phyloP scores from a whole-genome alignment of 2,329 filamentous ascomycete genomes.

The Pseudogymnoascus sp. region DNA sequence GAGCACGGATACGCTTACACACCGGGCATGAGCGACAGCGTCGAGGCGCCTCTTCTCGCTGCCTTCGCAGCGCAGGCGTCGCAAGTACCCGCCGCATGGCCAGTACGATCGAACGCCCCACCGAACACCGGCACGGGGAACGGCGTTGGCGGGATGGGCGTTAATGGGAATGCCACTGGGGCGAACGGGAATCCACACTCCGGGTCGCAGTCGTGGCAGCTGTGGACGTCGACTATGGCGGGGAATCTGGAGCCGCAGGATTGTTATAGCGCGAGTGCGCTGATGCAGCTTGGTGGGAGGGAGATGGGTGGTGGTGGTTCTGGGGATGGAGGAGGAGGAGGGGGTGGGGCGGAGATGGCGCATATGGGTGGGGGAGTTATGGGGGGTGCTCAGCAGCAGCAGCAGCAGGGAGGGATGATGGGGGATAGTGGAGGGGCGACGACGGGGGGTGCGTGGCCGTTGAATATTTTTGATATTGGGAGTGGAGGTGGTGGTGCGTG shows the following conservation, averaged over 20 bases:
- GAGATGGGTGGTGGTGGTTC: slow-evolving; percentile 14
- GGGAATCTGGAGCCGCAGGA: slow-evolving; percentile 26
- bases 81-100: slow-evolving; percentile 27
- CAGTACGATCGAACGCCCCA: slow-evolving; percentile 11
- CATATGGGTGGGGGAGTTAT: background rate
- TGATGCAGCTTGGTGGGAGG: slow-evolving; percentile 25
- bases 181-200: slow-evolving; percentile 11
- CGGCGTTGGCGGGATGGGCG: background rate
- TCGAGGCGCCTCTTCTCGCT: slow-evolving; percentile 22
- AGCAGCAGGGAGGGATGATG: background rate
- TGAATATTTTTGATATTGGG: slow-evolving; percentile 21
- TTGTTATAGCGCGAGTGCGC: slow-evolving; percentile 24
- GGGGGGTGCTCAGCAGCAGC: background rate
- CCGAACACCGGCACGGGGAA: background rate
- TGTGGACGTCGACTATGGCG: slow-evolving; percentile 24
- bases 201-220: slow-evolving; percentile 25
- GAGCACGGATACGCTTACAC: slow-evolving; percentile 19
- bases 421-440: slow-evolving; percentile 9
- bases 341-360: slow-evolving; percentile 5
- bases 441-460: slow-evolving; percentile 16
- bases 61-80: slow-evolving; percentile 21
- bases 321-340: slow-evolving; percentile 10
- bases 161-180: background rate
- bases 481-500: background rate
- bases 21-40: slow-evolving; percentile 12